Evolutionary conservation across 163 green algal species (phyloP).

Genomic region (Scenedesmus sp.): DNA sequence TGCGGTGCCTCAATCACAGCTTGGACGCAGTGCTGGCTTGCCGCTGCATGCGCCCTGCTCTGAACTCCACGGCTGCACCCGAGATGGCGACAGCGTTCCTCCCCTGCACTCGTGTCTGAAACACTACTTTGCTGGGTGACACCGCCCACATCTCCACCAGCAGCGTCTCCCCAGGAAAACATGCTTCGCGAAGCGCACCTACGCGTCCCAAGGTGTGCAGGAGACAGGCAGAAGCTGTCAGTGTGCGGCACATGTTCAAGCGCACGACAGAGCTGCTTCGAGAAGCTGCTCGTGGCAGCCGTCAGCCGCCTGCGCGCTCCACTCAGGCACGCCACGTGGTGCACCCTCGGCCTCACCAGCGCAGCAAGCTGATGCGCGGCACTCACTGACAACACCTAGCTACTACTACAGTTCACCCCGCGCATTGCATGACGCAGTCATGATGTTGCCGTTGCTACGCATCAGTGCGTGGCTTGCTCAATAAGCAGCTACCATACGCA

Average conservation of each 20-base stretch:
- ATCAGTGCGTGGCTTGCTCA: no score
- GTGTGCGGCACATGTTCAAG: not conserved
- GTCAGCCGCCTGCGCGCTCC: no score
- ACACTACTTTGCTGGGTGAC: slow-evolving; percentile 54
- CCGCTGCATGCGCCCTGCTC: slow-evolving; percentile 7
- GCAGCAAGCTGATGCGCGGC: no score
- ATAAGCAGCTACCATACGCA: no score
- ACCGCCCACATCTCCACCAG: slow-evolving; percentile 70
- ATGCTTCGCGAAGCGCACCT: slow-evolving; percentile 77
- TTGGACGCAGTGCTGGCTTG: not conserved
- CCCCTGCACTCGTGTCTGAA: slow-evolving; percentile 62
- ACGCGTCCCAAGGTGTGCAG: slow-evolving; percentile 7
- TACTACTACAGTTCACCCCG: no score
- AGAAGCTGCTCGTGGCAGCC: no score
- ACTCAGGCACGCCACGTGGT: no score
- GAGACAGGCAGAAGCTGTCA: not conserved
- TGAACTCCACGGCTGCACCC: slow-evolving; percentile 62
- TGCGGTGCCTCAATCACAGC: not conserved
- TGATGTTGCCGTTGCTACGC: no score
- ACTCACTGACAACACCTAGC: no score
- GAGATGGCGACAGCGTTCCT: slow-evolving; percentile 54
- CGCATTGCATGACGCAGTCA: no score
- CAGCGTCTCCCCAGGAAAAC: slow-evolving; percentile 80
- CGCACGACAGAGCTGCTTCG: no score
- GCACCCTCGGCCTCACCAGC: no score